Percentiles rank a stretch among this genome's conserved stretches.
phyloP scores from a whole-genome alignment of 352 stramenopile species.

The Globisporangium megalacanthum region DNA sequence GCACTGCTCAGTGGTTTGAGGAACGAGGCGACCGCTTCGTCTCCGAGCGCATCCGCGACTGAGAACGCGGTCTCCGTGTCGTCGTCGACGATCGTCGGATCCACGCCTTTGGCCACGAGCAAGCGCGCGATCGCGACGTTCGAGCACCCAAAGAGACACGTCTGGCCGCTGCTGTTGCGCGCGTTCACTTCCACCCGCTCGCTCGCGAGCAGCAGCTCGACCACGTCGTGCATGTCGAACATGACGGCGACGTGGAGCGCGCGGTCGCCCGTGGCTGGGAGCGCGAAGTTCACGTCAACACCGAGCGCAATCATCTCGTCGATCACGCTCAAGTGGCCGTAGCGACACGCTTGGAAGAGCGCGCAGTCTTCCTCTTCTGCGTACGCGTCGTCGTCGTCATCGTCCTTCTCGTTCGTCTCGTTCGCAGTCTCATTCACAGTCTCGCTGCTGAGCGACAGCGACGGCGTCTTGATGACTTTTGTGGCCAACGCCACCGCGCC shows the following conservation, averaged over 20 bases:
- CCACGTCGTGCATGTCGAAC: slow-evolving; percentile 83
- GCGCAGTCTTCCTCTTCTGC: slow-evolving; percentile 63
- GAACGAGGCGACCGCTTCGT: slow-evolving; percentile 67
- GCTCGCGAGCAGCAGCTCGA: slow-evolving; percentile 51
- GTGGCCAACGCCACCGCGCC: slow-evolving; percentile 63
- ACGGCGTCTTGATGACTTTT: slow-evolving; percentile 47
- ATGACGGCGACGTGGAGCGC: slow-evolving; percentile 77
- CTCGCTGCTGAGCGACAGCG: slow-evolving; percentile 20
- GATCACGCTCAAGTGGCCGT: slow-evolving; percentile 57
- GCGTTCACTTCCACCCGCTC: slow-evolving; percentile 60
- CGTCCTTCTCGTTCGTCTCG: background rate
- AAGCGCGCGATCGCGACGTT: slow-evolving; percentile 59
- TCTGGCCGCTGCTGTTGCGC: slow-evolving; percentile 64
- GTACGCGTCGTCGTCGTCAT: slow-evolving; percentile 30
- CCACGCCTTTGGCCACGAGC: slow-evolving; percentile 57
- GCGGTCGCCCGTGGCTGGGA: slow-evolving; percentile 57
- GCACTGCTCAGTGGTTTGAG: slow-evolving; percentile 33
- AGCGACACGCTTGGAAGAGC: slow-evolving; percentile 71
- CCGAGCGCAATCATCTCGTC: slow-evolving; percentile 71
- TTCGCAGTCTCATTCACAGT: background rate
- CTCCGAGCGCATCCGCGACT: slow-evolving; percentile 64
- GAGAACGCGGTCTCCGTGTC: slow-evolving; percentile 69
- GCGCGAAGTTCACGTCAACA: slow-evolving; percentile 65
- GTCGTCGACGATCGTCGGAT: slow-evolving; percentile 52
- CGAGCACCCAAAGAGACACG: slow-evolving; percentile 78